Evolutionary conservation across 148 eudicot species (phyloP), one percentile per base, ranked within the genome.

Genomic region (Nepenthes mirabilis): DNA sequence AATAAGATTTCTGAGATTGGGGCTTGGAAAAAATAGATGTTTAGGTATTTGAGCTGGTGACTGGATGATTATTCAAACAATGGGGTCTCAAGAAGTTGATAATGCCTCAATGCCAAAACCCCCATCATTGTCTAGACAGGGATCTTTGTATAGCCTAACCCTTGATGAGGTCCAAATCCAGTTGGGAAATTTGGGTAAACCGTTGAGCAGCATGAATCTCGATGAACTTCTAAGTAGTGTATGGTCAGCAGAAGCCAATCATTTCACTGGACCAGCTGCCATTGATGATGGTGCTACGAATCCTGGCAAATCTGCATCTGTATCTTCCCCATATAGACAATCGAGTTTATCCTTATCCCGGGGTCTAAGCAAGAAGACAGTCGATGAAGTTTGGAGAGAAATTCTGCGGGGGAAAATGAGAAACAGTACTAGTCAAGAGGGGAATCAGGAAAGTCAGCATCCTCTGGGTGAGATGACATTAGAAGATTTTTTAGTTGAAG

Each of bases 131-230:
- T 40, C 6, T 40, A 8, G 45, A 40, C 82, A 93, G 57, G 89
- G 87, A 33, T 93, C 96, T 1, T 62, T 93, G 62, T 93, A 93
- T 70, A 82, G 79, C 72, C 96, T 93, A 36, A 93, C 99, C 12
- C 74, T 93, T n/a, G 89, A 93, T 72, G 99, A 93, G 77, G 87
- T 93, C 43, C 89, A 93, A 62, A 74, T 59, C 53, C 99, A 93
- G 47, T 81, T 93, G 65, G 99, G 91, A 23, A 86, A 89, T 78
- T 72, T 84, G 66, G 96, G 99, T 65, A 93, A 93, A 58, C 99
- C 99, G 23, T 70, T 93, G 9, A 77, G 77, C 50, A 93, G 87
- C 59, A 89, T 93, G 99, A 93, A 93, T 72, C 87, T 93, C 57
- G 95, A 89, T 60, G 99, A 93, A 76, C 84, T 93, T 70, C 77